phyloP scores from a whole-genome alignment of 495 filamentous ascomycete genomes.

The Lophiostoma macrostomum region DNA sequence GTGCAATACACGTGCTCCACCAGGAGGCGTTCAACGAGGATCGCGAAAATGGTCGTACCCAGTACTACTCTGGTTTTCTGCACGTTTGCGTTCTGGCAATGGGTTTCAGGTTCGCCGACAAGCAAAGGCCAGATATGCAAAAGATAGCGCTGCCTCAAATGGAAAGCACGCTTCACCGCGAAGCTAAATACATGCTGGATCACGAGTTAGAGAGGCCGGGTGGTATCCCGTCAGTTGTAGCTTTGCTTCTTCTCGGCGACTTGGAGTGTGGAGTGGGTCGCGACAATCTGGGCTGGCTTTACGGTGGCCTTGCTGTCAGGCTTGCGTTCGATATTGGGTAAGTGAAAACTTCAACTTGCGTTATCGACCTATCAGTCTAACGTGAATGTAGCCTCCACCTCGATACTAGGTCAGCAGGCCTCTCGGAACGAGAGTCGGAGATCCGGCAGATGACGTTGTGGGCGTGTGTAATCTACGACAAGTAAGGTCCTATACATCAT shows the following conservation, averaged over 20 bases:
- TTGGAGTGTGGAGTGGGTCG: constrained; percentile 51
- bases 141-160: constrained; percentile 45
- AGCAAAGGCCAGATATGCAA: constrained; percentile 48
- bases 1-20: constrained; percentile 48
- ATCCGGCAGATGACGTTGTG: constrained; percentile 48
- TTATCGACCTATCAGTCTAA: not conserved
- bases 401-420: constrained; percentile 37
- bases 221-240: constrained; percentile 51
- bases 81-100: constrained; percentile 54
- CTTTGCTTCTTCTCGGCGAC: constrained; percentile 51
- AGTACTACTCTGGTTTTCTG: constrained; percentile 51
- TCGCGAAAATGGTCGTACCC: constrained; percentile 42
- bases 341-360: not conserved
- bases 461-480: constrained; percentile 52
- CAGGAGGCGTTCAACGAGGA: constrained; percentile 50
- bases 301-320: constrained; percentile 50
- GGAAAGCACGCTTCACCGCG: constrained; percentile 52
- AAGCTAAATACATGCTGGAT: constrained; percentile 53
- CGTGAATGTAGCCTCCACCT: constrained; percentile 44
- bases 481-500: too few species aligned
- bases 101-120: constrained; percentile 51
- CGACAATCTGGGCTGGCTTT: constrained; percentile 54
- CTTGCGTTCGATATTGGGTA: constrained; percentile 49
- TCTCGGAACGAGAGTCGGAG: constrained; percentile 45
- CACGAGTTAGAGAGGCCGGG: constrained; percentile 50